phyloP scores from a whole-genome alignment of 176 grass and related monocot genomes.

The Ensete glaucum region DNA sequence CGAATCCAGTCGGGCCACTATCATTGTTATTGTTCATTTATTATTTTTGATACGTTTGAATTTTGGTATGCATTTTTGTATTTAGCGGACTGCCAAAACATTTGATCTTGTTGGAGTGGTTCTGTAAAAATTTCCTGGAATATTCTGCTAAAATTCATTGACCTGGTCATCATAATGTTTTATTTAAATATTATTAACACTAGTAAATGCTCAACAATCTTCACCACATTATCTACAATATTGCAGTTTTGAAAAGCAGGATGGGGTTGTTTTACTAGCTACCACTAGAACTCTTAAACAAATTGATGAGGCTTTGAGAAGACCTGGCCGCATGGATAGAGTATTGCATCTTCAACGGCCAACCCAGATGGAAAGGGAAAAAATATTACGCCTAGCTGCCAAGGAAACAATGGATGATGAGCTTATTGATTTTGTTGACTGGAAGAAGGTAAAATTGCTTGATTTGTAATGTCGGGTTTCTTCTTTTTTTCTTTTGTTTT shows the following conservation, averaged over 20 bases:
- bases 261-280: conserved; percentile 32
- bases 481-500: not conserved
- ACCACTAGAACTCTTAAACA: conserved; percentile 29
- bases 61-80: not conserved
- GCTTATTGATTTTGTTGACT: conserved; percentile 27
- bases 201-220: not conserved
- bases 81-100: not conserved
- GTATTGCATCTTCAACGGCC: conserved; percentile 26
- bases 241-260: conserved; percentile 35
- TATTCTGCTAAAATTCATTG: not conserved
- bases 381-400: conserved; percentile 19
- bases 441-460: conserved; percentile 22
- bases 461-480: not conserved
- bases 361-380: conserved; percentile 31
- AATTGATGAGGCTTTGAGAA: conserved; percentile 28
- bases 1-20: not conserved
- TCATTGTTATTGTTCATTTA: not conserved
- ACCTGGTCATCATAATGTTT: not conserved
- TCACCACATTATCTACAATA: not conserved
- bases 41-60: not conserved
- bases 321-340: conserved; percentile 29
- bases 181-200: not conserved
- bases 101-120: not conserved
- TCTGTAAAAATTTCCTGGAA: not conserved
- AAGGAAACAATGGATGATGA: conserved; percentile 26